Base-by-base conservation (phyloP, 805 yeast species). In the Candida peoriensis region DNA sequence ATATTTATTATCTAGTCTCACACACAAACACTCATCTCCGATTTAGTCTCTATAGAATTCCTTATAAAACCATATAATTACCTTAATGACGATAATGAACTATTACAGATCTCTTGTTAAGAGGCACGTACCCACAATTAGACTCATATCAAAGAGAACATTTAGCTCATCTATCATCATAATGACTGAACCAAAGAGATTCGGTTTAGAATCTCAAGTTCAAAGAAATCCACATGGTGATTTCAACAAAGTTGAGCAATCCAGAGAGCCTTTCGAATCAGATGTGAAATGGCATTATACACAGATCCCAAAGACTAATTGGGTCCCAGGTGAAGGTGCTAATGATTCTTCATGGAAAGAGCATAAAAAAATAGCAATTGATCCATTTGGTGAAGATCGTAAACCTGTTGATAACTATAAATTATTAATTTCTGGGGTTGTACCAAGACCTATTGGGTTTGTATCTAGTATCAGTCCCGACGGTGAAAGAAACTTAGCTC, bases 361-460 rank as follows among this genome's bases (percentile, higher is more conserved):
- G 8, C 32, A 68, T 50, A 51, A 58, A 32, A 77, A 74, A 47
- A 34, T 74, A 6, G 55, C 57, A 27, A 52, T 77, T 36, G 78
- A 75, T 47, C 82, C 46, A 8, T 34, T 37, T 22, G 41, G 19
- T 5, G 59, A 69, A 6, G 50, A 60, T 31, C 36, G 50, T 18
- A 25, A 34, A 8, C 20, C 38, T 4, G 38, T 36, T 18, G 31
- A 32, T 23, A 75, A 76, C 54, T 78, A 78, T 56, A 65, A 61
- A 39, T 54, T 72, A 20, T 56, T 78, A 20, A 64, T 64, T n/a
- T 60, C 75, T 10, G 79, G 73, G 2, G 47, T 78, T 13, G 61
- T 66, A 1, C 85, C 85, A 2, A 63, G 85, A 37, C 83, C 83
- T 7, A 65, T 78, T 45, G 84, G 75, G 5, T 69, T 78, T 37